Base-by-base conservation (phyloP, 441 rosid species). In the Gossypium davidsonii region DNA sequence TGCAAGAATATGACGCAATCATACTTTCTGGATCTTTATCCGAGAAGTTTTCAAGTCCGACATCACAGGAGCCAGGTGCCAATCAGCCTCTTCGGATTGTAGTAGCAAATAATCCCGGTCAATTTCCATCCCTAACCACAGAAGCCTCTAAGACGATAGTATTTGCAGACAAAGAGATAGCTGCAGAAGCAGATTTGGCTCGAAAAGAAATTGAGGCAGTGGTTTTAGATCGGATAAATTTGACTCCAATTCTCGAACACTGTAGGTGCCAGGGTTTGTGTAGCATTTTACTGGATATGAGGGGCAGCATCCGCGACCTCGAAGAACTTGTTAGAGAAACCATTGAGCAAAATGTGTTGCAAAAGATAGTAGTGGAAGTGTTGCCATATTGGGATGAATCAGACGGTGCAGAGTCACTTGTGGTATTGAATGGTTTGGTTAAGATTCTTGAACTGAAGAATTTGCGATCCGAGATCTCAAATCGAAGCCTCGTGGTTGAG, bases 1-100 rank as follows among this genome's bases (percentile, higher is more conserved):
- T 95, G 70, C 93, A 88, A 73, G 91, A 91, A 79, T 87, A 91
- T 31, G 96, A 95, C 73, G 96, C 85, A 17, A 46, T 95, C n/a
- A 80, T 95, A 67, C 71, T 87, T 74, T 89, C 93, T 2, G 67
- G 91, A 21, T 83, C 90, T 15, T 81, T 84, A 12, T 44, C 76
- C 52, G 82, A 79, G 75, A 57, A 78, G 23, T 78, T 73, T 61
- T 70, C 86, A 0, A 57, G 79, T 74, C 85, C 88, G 48, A 37
- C 67, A 2, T 89, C 98, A 39, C 86, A 77, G 76, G 95, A 95
- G 82, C 86, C 87, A 15, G 86, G 81, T 59, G 89, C 89, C 8
- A 85, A 79, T 60, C 96, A 91, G 77, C 96, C 97, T 64, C 81
- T 85, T 17, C 69, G 59, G 78, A 84, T 92, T 61, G 64, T 95